Evolutionary conservation across 2,329 filamentous ascomycete species (phyloP), one percentile per base, ranked within the genome.

Genomic region (Hysterium pulicare): DNA sequence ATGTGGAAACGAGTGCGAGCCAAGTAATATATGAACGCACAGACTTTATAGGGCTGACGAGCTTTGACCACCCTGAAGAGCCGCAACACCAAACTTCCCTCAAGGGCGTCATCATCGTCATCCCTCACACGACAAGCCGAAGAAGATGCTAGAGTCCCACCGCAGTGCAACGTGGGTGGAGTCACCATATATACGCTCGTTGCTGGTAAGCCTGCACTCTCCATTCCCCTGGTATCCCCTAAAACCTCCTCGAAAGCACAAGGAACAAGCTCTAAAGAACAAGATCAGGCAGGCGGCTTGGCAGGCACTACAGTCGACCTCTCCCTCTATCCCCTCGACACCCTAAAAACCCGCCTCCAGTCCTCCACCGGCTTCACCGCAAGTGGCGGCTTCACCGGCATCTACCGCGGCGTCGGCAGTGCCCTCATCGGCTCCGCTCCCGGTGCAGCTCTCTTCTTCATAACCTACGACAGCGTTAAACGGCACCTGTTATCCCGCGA

Each of bases 251-350:
- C 39, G n/a, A n/a, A n/a, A n/a, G n/a, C n/a, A n/a, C n/a, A n/a
- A n/a, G n/a, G n/a, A n/a, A n/a, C n/a, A n/a, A n/a, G n/a, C n/a
- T n/a, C n/a, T n/a, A n/a, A n/a, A n/a, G n/a, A n/a, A n/a, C n/a
- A n/a, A n/a, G n/a, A n/a, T n/a, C n/a, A n/a, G 76, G 89, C 93
- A 55, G 93, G 93, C 67, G 93, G 84, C 61, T 74, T 96, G 53
- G 93, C 93, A 54, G 93, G 93, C 63, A 93, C 93, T 36, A 95
- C 90, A 11, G 93, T 97, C 69, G 93, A 98, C 79, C 84, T 95
- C 60, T 90, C 90, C 42, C 87, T 98, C 63, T 98, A 87, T 75
- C 93, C 93, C 1, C 89, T 98, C 76, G 94, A 98, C 78, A 98
- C 93, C 0, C 84, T 98, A 64, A 98, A 98, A 73, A 98, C 94